Evolutionary conservation across 331 rosid species (phyloP).

Genomic region (Erythrophleum ivorense): DNA sequence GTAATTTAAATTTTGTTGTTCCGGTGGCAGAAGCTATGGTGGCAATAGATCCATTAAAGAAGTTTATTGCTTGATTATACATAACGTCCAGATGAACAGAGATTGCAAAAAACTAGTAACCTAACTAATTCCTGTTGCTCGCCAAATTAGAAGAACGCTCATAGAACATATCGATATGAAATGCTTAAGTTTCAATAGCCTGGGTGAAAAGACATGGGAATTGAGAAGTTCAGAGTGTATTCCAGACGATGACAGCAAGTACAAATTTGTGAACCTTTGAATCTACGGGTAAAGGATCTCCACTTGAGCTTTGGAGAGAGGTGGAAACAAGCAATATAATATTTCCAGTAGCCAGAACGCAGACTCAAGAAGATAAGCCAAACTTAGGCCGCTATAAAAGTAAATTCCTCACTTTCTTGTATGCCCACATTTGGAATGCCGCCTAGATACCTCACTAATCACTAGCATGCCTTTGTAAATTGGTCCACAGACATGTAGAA

Average conservation of each 20-base stretch:
- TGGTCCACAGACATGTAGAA: neutral
- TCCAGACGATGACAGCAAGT: neutral
- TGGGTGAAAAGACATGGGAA: neutral
- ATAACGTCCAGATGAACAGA: neutral
- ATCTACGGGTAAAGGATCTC: neutral
- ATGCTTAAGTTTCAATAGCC: neutral
- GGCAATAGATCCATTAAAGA: neutral
- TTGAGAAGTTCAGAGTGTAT: neutral
- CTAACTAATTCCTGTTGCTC: neutral
- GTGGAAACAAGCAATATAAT: neutral
- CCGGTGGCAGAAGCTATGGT: conserved; percentile 1
- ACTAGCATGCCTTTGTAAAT: neutral
- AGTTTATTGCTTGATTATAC: neutral
- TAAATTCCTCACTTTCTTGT: neutral
- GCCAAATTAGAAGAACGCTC: neutral
- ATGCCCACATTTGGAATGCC: neutral
- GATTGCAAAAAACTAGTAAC: neutral
- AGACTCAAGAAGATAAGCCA: neutral
- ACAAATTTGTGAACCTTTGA: neutral
- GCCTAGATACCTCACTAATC: neutral
- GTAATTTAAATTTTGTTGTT: neutral
- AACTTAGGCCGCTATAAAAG: neutral
- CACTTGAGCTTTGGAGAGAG: conserved; percentile 16
- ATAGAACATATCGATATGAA: neutral
- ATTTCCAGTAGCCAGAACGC: conserved; percentile 14